Evolutionary conservation across 2,329 filamentous ascomycete genomes (phyloP), one percentile per base, ranked within the genome.

Genomic region (Exophiala lecanii-corni): DNA sequence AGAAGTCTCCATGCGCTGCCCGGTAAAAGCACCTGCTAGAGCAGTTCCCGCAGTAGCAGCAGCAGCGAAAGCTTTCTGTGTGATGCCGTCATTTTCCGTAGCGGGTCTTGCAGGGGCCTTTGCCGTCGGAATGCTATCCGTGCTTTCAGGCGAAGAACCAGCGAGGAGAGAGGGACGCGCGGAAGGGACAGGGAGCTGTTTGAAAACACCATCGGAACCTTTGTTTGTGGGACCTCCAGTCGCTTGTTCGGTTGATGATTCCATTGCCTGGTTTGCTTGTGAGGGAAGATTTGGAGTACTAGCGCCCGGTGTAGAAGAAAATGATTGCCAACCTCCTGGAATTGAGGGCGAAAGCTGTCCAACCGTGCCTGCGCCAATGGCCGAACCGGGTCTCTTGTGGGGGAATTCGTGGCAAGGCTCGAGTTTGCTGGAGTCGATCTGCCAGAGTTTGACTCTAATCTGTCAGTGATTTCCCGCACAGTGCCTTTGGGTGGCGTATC

Each of bases 291-390:
- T 12, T 12, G 48, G 39, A 9, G 37, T 44, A 10, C 10, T 31
- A 34, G 34, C 21, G 4, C 34, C 47, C n/a, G 41, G 43, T 15
- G 42, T 43, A 48, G 57, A 67, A 2, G 65, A 63, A 46, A 65
- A 72, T 21, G 73, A 76, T 39, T 74, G 67, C 74, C 73, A 76
- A 39, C 69, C 70, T 16, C 74, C 74, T 28, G 74, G 74, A 21
- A 76, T 56, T 40, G 71, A 64, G 74, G 74, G 41, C 69, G 63
- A 52, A 76, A 77, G 47, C 69, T 72, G 32, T 57, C 56, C 35
- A 61, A 55, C 19, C 62, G 59, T 28, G 51, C 54, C 12, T 59
- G 53, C 16, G 39, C 25, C 18, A 25, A 10, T 9, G 50, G 47
- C 9, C 50, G 45, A 21, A 16, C 28, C 21, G 45, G 43, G 3